Base-by-base conservation (phyloP, 441 rosid genomes). In the Dalechampia spathulata region DNA sequence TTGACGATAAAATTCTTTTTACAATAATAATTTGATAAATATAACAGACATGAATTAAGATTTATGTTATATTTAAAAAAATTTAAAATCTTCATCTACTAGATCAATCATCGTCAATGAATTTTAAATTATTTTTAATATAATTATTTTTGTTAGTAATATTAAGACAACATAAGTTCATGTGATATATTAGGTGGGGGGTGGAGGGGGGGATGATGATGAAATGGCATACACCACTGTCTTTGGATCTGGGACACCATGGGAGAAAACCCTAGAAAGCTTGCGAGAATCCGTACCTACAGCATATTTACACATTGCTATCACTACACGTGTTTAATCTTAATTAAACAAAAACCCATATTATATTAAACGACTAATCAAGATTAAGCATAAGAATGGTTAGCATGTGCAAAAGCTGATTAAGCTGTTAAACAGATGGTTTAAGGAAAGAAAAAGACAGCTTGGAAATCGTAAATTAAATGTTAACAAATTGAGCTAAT, bases 391-490 rank as follows among this genome's bases (percentile, higher is more conserved):
- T 12, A 17, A 38, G 15, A n/a, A 58, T 45, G 69, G 64, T 9
- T 38, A 49, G 52, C 82, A 78, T 82, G 86, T 76, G 88, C 82
- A 44, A 63, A 77, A 73, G 80, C 40, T 56, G 20, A 32, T 55
- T 55, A 43, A 39, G 41, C 49, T 57, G 26, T 36, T 16, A 15
- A 27, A 45, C 22, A n/a, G n/a, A 20, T 46, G 57, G 38, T 10
- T 42, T 40, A 61, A 57, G 9, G 42, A 51, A 42, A 12, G 12
- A 56, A 27, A 15, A 36, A 57, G 64, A 66, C 78, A 68, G 76
- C 68, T 68, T 68, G 76, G 78, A 69, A 62, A 65, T 55, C 48
- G 65, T 42, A 49, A 67, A 69, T 61, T 47, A 6, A 51, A 16
- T 22, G 23, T 46, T 43, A 9, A 40, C n/a, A 20, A 19, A 22